Base-by-base conservation (phyloP, 106 monocot species). In the Dendrobium nobile region DNA sequence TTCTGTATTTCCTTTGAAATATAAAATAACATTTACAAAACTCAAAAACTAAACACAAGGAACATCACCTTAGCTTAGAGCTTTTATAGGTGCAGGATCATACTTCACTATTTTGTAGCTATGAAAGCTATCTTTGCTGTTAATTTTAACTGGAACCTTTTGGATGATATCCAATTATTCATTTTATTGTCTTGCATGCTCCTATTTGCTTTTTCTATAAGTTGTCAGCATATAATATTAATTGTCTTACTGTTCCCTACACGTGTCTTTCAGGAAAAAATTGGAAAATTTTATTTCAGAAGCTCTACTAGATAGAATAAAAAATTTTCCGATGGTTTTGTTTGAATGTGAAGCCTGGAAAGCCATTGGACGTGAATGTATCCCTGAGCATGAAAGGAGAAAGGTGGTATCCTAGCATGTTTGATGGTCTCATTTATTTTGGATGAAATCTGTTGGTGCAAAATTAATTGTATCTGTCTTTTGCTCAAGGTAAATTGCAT, bases 341-440 rank as follows among this genome's bases (percentile, higher is more conserved):
- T 92, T 90, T 73, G 92, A 92, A 86, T 64, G 9, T 13, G 73
- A 73, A 54, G 76, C 86, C 28, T 92, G 92, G 92, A 79, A 47
- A 11, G 51, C 33, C 47, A 41, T 90, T 81, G 87, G 92, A 0
- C 1, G 16, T 17, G 48, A 77, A 1, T 80, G 75, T 41, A 75
- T 92, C 31, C 9, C 13, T 22, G 82, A 77, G 15, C 43, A 58
- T 20, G 86, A 92, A 17, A 80, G 92, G 70, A 87, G 72, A 85
- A 79, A 85, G 88, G 88, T 84, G 51, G 79, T 18, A 31, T 28
- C 40, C 56, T 20, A 9, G 75, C 16, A 20, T 61, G 44, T 41
- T n/a, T n/a, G 61, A 61, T n/a, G 61, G 10, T 61, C 37, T 37
- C 61, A 22, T 61, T 61, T 61, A 19, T 13, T 61, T 61, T 61